Conservation (phyloP, 192 early-diverging fungal genomes). For the Rhizophagus sp. region DNA sequence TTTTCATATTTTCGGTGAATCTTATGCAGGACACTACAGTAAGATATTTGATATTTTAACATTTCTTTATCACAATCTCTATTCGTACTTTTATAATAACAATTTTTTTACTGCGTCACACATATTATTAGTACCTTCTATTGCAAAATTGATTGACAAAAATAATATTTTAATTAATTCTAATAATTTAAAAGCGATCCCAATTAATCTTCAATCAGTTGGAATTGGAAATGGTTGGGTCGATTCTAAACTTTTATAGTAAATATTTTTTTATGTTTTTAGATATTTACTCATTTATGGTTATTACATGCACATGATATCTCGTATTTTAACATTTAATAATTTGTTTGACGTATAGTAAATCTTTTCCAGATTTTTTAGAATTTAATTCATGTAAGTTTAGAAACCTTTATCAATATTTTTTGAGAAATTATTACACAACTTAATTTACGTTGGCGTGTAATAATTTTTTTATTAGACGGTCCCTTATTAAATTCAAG, state of each 20-base stretch:
- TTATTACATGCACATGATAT: too few species aligned
- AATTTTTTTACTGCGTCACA: neutral
- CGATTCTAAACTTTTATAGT: conserved; percentile 49
- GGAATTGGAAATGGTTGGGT: conserved; percentile 60
- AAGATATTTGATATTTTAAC: neutral
- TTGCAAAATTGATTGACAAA: conserved; percentile 31
- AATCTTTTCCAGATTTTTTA: conserved; percentile 38
- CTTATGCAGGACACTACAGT: conserved; percentile 38
- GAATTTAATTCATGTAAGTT: conserved; percentile 40
- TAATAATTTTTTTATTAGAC: conserved; percentile 35
- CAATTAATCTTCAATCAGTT: conserved; percentile 45
- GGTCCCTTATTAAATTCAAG: conserved; percentile 48
- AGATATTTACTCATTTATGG: too few species aligned
- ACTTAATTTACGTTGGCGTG: too few species aligned
- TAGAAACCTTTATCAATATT: conserved; percentile 9
- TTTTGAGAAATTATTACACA: too few species aligned
- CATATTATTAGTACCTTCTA: conserved; percentile 29
- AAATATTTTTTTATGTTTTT: conserved; percentile 22
- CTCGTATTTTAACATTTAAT: too few species aligned
- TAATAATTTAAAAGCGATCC: conserved; percentile 14
- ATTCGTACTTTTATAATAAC: too few species aligned
- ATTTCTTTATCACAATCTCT: conserved; percentile 28
- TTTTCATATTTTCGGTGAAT: too few species aligned
- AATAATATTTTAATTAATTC: too few species aligned
- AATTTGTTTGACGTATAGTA: conserved; percentile 26